These are phyloP conservation scores for Cyberlindnera bimundalis DNA, from an alignment of 805 yeast genomes.

Conservation along the genomic window DNA sequence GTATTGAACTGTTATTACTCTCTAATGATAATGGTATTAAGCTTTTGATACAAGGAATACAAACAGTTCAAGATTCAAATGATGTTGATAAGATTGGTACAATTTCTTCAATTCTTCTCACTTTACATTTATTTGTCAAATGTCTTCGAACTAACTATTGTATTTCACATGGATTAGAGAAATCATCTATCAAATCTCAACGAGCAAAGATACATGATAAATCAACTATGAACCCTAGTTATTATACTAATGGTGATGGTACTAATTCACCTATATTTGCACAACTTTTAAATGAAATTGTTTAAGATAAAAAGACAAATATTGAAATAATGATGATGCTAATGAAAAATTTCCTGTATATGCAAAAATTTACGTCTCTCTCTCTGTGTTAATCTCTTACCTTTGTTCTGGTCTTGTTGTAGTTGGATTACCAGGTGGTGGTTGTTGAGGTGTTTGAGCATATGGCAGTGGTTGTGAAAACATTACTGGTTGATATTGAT, in stretches of 20 bases:
- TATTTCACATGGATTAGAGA: slow-evolving; percentile 4
- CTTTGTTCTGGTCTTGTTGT: background rate
- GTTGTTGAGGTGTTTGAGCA: slow-evolving; percentile 1
- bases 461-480: slow-evolving; percentile 14
- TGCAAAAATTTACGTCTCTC: too few relatives aligned
- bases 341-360: too few relatives aligned
- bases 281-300: background rate
- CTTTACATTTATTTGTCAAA: slow-evolving; percentile 6
- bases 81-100: background rate
- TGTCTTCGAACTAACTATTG: background rate
- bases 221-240: background rate
- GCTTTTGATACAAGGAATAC: background rate
- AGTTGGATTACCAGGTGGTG: too few relatives aligned
- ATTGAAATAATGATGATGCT: background rate
- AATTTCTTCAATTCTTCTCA: background rate
- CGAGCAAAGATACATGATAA: slow-evolving; percentile 8
- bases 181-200: background rate
- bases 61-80: background rate
- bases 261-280: background rate
- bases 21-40: slow-evolving; percentile 12
- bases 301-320: too few relatives aligned
- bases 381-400: too few relatives aligned
- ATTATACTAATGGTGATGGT: background rate
- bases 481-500: background rate
- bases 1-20: slow-evolving; percentile 33